Percentiles rank a stretch among this genome's conserved stretches.
Evolutionary conservation across 306 rosid species (phyloP).

Genomic region (Castanospermum australe): DNA sequence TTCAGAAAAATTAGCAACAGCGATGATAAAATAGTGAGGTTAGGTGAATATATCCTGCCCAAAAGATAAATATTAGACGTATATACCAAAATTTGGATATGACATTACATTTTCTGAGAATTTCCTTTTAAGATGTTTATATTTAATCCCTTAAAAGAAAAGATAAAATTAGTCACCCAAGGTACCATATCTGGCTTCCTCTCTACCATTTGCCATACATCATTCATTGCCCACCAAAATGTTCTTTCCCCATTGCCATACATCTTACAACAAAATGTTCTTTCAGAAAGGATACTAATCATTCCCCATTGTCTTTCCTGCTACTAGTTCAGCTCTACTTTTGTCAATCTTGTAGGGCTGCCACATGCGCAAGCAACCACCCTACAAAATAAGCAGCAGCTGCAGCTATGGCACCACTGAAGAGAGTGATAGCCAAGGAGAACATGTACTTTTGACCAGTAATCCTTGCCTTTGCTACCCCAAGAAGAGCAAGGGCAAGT

Average conservation of each 20-base stretch:
- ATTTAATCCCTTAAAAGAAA: too few species aligned
- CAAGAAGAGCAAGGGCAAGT: conserved; percentile 51
- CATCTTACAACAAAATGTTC: background rate
- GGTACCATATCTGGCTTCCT: too few species aligned
- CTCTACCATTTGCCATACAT: too few species aligned
- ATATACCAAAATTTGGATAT: background rate
- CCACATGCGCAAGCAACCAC: conserved; percentile 46
- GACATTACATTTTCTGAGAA: too few species aligned
- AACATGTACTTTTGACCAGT: conserved; percentile 40
- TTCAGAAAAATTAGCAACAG: background rate
- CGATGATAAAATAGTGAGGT: background rate
- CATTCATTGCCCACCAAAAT: too few species aligned
- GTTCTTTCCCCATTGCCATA: too few species aligned
- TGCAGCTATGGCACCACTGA: conserved; percentile 54
- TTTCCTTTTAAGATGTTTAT: too few species aligned
- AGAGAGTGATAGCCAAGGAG: conserved; percentile 40
- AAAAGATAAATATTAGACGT: background rate
- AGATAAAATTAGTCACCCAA: too few species aligned
- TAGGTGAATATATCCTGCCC: background rate
- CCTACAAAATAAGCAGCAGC: conserved; percentile 55
- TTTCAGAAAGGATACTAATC: background rate
- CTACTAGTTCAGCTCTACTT: conserved; percentile 1
- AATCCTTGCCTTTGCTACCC: conserved; percentile 58
- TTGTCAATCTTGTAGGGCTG: conserved; percentile 33
- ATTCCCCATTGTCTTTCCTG: conserved; percentile 1